Evolutionary conservation across 768 basidiomycete genomes (phyloP), one percentile per base, ranked within the genome.

Genomic region (Lentinula guzmanii): DNA sequence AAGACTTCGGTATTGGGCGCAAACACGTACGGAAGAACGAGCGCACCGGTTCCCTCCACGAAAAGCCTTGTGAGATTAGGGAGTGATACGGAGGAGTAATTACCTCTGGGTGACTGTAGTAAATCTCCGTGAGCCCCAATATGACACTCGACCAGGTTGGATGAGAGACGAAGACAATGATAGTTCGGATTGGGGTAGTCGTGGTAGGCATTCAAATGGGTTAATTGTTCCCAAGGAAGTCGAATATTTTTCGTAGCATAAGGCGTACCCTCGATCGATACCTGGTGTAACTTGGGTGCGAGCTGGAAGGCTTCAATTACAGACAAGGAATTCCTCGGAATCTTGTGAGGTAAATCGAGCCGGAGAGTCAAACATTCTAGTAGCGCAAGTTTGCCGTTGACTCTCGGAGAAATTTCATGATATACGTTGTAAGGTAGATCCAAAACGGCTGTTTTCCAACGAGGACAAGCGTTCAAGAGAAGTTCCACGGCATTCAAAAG

Each of bases 151-250:
- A 35, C 34, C 13, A 62, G 43, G 45, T 51, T 56, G 18, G 43
- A 18, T 28, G 61, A 54, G 28, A 43, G 61, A 35, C 52, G 46
- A 41, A 61, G 61, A 18, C 52, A 45, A 15, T 53, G 46, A 15
- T 39, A 24, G 35, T 62, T 53, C 24, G 42, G 41, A 33, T 33
- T 35, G 11, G 61, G 37, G 34, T 34, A 8, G 33, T 21, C 28
- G 33, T 55, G 39, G 21, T 24, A 31, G 6, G 39, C 39, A 7
- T 43, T 18, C 54, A 56, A 48, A 5, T 37, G 24, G 2, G 61
- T 62, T 1, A 62, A 16, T 39, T 62, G 61, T 7, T 41, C 11
- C 61, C 61, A 62, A 28, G 61, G 61, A 9, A 57, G 28, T 1
- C 31, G n/a, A 7, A 62, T 11, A 33, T 18, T 33, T 16, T 33